Evolutionary conservation across 73 alveolate species (phyloP), one percentile per base, ranked within the genome.

Genomic region (Paramecium primaurelia): DNA sequence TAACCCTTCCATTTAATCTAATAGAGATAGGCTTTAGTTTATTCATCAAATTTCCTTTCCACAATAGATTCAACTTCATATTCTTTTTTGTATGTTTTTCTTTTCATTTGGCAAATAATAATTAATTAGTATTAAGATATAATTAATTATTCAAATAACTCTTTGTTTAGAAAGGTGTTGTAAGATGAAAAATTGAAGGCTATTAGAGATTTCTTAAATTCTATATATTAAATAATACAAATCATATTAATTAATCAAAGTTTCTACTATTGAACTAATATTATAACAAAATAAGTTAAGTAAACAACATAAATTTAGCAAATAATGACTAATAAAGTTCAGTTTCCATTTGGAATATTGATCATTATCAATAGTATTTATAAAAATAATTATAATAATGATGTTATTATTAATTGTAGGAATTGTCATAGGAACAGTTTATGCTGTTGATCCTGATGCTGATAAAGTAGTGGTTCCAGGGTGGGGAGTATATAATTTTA

Each of bases 1-100:
- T 42, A 80, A 22, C 91, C 91, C 16, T 45, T 25, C 91, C 91
- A 80, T 47, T 80, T 80, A 20, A 80, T 80, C 26, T 32, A 80
- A 49, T 80, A 80, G 38, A 45, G n/a, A 12, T 80, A 20, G 36
- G 77, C 49, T 22, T 45, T 25, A 16, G 38, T 18, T 26, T 42
- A 14, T 32, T 28, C 51, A 64, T 64, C 84, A 22, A 25, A 47
- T 47, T 25, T 80, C 45, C 36, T 42, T 8, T 80, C 91, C 25
- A 80, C 77, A n/a, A 80, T 47, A 25, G 36, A 22, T 47, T 80
- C 91, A 44, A 80, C 91, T 25, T 73, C 37, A 73, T 37, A 73
- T 28, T 26, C 51, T 22, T 25, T 28, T 28, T 80, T 73, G 59
- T 37, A 73, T 80, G 75, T 49, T 80, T 49, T 32, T 80, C 47